Evolutionary conservation across 352 stramenopile species (phyloP), one percentile per base, ranked within the genome.

Genomic region (Bremia lactucae): DNA sequence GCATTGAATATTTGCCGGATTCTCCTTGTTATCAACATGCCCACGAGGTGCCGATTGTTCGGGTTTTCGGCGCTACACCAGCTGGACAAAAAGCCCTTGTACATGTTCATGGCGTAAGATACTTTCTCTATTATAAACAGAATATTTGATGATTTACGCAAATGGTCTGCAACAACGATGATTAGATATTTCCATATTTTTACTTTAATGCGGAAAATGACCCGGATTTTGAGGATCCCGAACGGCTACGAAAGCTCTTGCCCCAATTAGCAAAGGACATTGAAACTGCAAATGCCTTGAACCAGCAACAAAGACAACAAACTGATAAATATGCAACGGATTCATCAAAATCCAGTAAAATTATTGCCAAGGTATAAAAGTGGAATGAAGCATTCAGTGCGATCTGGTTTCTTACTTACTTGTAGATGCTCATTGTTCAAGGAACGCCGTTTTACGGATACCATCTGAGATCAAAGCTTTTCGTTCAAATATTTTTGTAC

Each of bases 371-470:
- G 69, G 77, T 92, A 25, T 40, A 15, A 11, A 19, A 21, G 22
- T 6, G 9, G 18, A 14, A 15, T 37, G 1, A 49, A 5, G 21
- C 21, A 15, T 37, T 25, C 9, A 40, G 21, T 20, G 6, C 10
- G 24, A 10, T 10, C 10, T 28, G 19, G 15, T 14, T 24, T 34
- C 14, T 35, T 13, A 29, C 18, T 34, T 52, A 31, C 19, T 0
- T 13, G 14, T 13, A 94, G 79, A 68, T 96, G 36, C 52, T 88
- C 18, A 72, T 96, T 23, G 84, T 95, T 0, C 78, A 89, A 52
- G 82, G 78, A 33, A 83, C 69, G 4, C 81, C 84, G 19, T 95
- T 95, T 49, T 96, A 96, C 49, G 84, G 84, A 11, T 96, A 92
- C 47, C 80, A 95, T 41, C 46, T 61, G 3, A 41, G 47, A 2